phyloP scores from a whole-genome alignment of 495 filamentous ascomycete genomes.

The Neurospora cerealis region DNA sequence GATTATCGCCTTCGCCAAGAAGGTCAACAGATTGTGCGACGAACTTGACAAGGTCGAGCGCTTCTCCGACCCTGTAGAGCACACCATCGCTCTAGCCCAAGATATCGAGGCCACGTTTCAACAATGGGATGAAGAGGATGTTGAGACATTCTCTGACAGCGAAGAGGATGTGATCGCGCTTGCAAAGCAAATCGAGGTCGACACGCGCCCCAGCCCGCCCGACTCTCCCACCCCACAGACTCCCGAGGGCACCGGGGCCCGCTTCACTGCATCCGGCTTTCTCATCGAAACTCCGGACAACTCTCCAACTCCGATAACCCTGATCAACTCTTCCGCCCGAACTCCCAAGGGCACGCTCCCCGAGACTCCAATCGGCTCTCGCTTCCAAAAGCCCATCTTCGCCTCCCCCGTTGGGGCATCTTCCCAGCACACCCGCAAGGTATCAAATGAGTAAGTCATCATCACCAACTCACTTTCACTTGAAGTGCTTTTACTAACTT shows the following conservation, averaged over 20 bases:
- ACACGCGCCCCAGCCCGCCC: background rate
- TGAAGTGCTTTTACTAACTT: background rate
- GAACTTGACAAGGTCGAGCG: background rate
- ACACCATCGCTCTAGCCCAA: background rate
- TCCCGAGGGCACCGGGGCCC: background rate
- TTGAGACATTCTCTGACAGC: rapidly evolving
- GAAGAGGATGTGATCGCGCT: background rate
- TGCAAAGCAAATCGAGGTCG: background rate
- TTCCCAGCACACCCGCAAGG: background rate
- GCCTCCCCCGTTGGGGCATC: background rate
- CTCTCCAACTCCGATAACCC: background rate
- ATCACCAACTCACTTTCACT: background rate
- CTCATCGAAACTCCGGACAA: background rate
- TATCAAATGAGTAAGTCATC: background rate
- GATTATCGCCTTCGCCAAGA: background rate
- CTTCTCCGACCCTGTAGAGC: rapidly evolving
- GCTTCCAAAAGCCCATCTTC: background rate
- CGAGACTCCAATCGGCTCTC: background rate
- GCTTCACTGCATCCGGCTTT: background rate
- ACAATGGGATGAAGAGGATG: background rate
- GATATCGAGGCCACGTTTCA: background rate
- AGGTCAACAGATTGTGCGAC: background rate
- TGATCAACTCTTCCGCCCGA: background rate
- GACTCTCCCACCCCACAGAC: background rate
- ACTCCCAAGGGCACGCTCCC: background rate